Conservation (phyloP, 345 rosid species). For the Melaleuca alternifolia region DNA sequence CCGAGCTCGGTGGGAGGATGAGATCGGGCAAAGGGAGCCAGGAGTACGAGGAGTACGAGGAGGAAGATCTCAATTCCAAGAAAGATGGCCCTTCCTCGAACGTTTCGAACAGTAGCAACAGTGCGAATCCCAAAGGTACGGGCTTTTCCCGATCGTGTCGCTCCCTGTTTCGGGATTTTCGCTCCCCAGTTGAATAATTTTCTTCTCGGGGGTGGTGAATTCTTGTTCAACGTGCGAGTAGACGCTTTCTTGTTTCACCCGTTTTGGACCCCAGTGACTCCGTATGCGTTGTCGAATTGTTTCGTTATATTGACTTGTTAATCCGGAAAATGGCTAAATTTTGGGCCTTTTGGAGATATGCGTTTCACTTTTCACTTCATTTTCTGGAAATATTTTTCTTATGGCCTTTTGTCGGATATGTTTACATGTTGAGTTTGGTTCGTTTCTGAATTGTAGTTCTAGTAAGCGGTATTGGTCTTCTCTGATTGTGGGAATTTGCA, state of each 20-base stretch:
- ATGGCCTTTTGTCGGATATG: neutral
- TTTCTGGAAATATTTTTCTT: neutral
- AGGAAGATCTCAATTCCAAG: slow-evolving; percentile 55
- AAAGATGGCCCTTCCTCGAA: slow-evolving; percentile 49
- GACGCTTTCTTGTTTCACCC: neutral
- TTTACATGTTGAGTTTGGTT: neutral
- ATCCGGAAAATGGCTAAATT: neutral
- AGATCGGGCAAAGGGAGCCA: slow-evolving; percentile 61
- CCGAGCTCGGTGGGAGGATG: slow-evolving; percentile 18
- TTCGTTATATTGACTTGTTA: neutral
- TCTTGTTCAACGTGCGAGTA: neutral
- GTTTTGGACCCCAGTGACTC: neutral
- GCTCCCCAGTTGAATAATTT: neutral
- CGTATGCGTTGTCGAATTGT: neutral
- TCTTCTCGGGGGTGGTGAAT: neutral
- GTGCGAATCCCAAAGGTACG: slow-evolving; percentile 6
- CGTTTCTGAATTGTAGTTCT: neutral
- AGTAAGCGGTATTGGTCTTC: neutral
- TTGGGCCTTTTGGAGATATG: neutral
- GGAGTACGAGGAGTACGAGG: slow-evolving; percentile 79
- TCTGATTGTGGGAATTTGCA: neutral
- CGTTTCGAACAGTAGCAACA: slow-evolving; percentile 11
- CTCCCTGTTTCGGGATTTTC: neutral
- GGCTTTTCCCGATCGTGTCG: neutral
- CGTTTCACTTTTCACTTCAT: neutral